Conservation (phyloP, 75 land plant species). For the Sequoia sempervirens region DNA sequence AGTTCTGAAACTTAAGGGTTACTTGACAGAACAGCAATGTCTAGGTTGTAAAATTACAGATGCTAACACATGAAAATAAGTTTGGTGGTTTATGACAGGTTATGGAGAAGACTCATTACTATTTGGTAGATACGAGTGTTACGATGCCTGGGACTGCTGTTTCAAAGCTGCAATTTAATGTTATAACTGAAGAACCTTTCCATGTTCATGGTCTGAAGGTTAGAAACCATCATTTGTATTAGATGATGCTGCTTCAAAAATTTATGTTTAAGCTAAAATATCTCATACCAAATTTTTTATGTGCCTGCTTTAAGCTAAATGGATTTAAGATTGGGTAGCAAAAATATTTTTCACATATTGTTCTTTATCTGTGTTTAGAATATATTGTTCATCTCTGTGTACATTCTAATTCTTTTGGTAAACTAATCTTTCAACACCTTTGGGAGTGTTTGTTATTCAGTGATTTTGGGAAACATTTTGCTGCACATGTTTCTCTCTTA, state of each 20-base stretch:
- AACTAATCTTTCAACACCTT: background rate
- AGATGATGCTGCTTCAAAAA: background rate
- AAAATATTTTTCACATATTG: background rate
- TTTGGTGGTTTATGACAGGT: slow-evolving; percentile 46
- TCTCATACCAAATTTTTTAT: background rate
- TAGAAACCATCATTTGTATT: background rate
- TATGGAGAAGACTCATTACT: slow-evolving; percentile 90
- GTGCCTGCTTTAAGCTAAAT: background rate
- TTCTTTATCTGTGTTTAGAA: background rate
- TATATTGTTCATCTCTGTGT: background rate
- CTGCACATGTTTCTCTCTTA: background rate
- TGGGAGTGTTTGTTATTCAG: background rate
- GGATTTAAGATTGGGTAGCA: background rate
- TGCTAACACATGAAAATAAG: background rate
- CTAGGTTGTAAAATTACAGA: background rate
- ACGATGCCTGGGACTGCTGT: slow-evolving; percentile 84
- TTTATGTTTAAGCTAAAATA: background rate
- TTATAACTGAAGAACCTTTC: slow-evolving; percentile 79
- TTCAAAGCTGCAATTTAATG: slow-evolving; percentile 74
- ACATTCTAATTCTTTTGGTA: background rate
- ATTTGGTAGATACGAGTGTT: slow-evolving; percentile 84
- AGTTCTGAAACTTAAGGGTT: background rate
- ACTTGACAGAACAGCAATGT: background rate
- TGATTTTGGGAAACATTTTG: background rate
- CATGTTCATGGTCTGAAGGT: slow-evolving; percentile 74